Conservation (phyloP, 768 basidiomycete genomes). For the Boletales sp. region DNA sequence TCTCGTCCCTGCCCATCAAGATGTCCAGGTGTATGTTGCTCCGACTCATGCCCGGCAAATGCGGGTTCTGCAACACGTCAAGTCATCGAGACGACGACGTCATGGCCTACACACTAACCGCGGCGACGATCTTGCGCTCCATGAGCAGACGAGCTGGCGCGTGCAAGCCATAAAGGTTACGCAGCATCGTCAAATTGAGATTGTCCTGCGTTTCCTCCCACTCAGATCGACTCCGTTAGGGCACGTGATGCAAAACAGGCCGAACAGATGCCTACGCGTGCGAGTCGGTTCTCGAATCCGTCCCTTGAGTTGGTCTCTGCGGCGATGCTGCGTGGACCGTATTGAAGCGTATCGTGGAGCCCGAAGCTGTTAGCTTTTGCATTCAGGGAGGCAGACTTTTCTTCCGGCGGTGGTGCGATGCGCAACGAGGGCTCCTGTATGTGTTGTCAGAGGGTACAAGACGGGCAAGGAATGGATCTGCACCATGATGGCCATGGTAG, state of each 20-base stretch:
- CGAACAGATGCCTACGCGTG: constrained; percentile 53
- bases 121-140: constrained; percentile 85
- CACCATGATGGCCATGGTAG: constrained; percentile 25
- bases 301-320: constrained; percentile 64
- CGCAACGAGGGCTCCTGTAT: constrained; percentile 50
- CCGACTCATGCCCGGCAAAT: constrained; percentile 59
- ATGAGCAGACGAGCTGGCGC: constrained; percentile 87
- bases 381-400: constrained; percentile 61
- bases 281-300: constrained; percentile 65
- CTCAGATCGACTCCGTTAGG: constrained; percentile 38
- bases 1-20: constrained; percentile 89
- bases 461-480: neutral
- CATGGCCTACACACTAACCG: constrained; percentile 39
- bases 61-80: constrained; percentile 48
- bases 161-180: constrained; percentile 82
- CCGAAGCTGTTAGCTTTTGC: constrained; percentile 74
- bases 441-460: neutral
- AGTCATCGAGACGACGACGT: neutral
- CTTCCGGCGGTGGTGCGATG: constrained; percentile 53
- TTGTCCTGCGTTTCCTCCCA: constrained; percentile 95
- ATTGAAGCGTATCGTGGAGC: constrained; percentile 82
- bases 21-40: constrained; percentile 90
- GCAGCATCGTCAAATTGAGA: constrained; percentile 77
- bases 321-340: constrained; percentile 81
- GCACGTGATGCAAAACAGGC: neutral